phyloP scores from a whole-genome alignment of 1,284 basidiomycete genomes.

The Volvariella volvacea region DNA sequence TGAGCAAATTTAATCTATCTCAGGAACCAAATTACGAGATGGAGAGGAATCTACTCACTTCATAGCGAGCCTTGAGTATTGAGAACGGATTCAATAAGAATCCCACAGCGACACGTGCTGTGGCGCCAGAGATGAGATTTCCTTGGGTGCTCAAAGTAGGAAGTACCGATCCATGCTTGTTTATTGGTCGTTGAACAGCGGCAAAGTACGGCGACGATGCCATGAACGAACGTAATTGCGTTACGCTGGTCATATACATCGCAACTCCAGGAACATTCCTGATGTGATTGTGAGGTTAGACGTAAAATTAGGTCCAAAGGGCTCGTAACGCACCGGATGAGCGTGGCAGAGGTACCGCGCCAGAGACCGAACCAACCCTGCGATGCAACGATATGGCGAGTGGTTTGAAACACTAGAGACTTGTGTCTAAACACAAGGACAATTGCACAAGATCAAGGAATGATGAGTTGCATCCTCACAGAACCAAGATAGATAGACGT shows the following conservation, averaged over 20 bases:
- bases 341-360: slow-evolving; percentile 81
- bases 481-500: slow-evolving; percentile 12
- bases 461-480: slow-evolving; percentile 10
- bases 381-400: slow-evolving; percentile 51
- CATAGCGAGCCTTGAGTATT: slow-evolving; percentile 91
- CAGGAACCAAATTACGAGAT: background rate
- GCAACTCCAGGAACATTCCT: slow-evolving; percentile 94
- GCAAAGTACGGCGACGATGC: slow-evolving; percentile 62
- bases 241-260: slow-evolving; percentile 84
- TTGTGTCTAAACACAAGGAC: slow-evolving; percentile 28
- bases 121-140: slow-evolving; percentile 87
- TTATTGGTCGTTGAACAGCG: slow-evolving; percentile 22
- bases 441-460: too few species aligned
- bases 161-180: slow-evolving; percentile 47
- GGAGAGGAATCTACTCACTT: slow-evolving; percentile 47
- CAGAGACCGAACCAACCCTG: slow-evolving; percentile 71
- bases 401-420: slow-evolving; percentile 38
- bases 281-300: background rate
- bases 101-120: slow-evolving; percentile 80
- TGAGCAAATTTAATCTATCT: slow-evolving; percentile 3
- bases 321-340: slow-evolving; percentile 49
- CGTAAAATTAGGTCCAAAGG: background rate
- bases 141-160: slow-evolving; percentile 76
- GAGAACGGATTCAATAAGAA: slow-evolving; percentile 91
- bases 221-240: slow-evolving; percentile 69